Evolutionary conservation across 768 basidiomycete species (phyloP).

Genomic region (Chlorophyllum brunneum): DNA sequence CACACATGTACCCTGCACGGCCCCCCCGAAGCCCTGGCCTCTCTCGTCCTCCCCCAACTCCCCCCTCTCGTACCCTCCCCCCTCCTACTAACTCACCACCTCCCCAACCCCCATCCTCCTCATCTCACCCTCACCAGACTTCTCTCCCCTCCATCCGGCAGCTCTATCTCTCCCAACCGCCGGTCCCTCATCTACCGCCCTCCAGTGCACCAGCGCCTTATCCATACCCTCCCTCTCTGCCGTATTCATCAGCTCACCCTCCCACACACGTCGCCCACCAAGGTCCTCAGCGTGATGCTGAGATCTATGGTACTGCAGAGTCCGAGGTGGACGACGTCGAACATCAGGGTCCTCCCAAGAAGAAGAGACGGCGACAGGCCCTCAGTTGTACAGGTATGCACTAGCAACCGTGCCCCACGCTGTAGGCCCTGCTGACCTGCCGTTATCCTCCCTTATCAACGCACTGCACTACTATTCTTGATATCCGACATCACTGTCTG

Average conservation of each 20-base stretch:
- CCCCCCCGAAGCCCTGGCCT: constrained; percentile 22
- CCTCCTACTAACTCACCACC: constrained; percentile 13
- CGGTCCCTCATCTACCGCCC: constrained; percentile 32
- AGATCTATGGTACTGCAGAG: constrained; percentile 37
- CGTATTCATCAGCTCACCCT: constrained; percentile 21
- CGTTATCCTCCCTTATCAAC: constrained; percentile 21
- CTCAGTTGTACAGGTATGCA: constrained; percentile 79
- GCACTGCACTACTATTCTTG: constrained; percentile 17
- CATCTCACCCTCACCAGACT: constrained; percentile 29
- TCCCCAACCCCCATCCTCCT: too few species aligned
- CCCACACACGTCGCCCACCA: neutral
- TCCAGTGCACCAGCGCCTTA: constrained; percentile 12
- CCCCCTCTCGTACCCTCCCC: constrained; percentile 20
- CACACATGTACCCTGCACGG: constrained; percentile 22
- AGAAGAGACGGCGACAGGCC: constrained; percentile 79
- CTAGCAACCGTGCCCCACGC: constrained; percentile 21
- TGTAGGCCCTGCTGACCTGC: constrained; percentile 17
- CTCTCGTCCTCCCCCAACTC: constrained; percentile 9
- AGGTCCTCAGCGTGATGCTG: constrained; percentile 24
- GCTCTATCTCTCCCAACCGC: constrained; percentile 61
- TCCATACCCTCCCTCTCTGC: constrained; percentile 23
- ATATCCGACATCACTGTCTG: constrained; percentile 18
- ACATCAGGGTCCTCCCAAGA: constrained; percentile 65
- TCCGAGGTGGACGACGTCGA: constrained; percentile 56
- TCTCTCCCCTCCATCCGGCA: constrained; percentile 66